Conservation (phyloP, 371 early-diverging fungal genomes). For the Syncephalastrum sp. region DNA sequence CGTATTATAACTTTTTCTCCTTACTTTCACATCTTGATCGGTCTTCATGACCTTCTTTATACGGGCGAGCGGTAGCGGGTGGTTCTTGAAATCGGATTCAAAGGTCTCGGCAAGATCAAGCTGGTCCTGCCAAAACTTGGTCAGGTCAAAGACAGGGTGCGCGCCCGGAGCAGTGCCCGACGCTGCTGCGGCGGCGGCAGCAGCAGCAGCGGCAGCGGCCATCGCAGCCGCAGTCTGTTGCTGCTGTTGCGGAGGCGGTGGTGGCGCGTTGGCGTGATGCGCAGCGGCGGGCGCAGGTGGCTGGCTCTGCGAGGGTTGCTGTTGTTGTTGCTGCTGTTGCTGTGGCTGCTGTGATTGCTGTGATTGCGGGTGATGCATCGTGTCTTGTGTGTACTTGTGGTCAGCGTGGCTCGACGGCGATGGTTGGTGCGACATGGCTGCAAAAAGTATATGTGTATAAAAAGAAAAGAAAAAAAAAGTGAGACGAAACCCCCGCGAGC, state of each 20-base stretch:
- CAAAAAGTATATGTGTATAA: not conserved
- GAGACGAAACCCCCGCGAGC: slow-evolving; percentile 1
- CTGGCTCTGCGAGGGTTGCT: slow-evolving; percentile 4
- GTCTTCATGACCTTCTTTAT: slow-evolving; percentile 99
- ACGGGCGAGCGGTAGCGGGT: slow-evolving; percentile 96
- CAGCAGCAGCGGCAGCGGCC: slow-evolving; percentile 9
- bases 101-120: slow-evolving; percentile 30
- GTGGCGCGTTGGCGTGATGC: slow-evolving; percentile 2
- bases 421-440: too few species aligned
- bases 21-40: slow-evolving; percentile 82
- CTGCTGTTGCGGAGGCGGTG: slow-evolving; percentile 1
- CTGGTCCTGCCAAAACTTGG: slow-evolving; percentile 51
- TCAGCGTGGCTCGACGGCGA: too few species aligned
- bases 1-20: not conserved
- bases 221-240: not conserved
- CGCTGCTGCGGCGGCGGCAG: slow-evolving; percentile 11
- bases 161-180: slow-evolving; percentile 13
- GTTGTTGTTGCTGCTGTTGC: slow-evolving; percentile 9
- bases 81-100: slow-evolving; percentile 84
- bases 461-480: not conserved
- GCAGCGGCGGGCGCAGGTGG: slow-evolving; percentile 1
- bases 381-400: too few species aligned
- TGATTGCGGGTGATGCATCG: too few species aligned
- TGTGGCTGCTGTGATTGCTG: too few species aligned
- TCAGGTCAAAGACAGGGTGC: slow-evolving; percentile 43